Conservation (phyloP, 2,329 filamentous ascomycete species). For the Curvularia sp. region DNA sequence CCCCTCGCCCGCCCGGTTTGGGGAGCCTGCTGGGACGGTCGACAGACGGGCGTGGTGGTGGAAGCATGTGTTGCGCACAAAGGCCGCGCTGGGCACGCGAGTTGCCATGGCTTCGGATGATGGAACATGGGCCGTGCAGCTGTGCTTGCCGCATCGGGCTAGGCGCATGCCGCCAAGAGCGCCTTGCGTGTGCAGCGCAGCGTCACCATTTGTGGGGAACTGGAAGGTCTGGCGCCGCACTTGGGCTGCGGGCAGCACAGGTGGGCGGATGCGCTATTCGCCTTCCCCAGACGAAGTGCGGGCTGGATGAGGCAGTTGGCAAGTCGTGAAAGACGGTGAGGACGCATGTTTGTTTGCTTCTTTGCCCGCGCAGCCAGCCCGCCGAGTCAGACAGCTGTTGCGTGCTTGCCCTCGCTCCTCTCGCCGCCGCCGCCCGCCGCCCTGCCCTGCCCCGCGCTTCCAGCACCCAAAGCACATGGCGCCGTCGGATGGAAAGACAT, state of each 20-base stretch:
- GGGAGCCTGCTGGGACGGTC: too few relatives aligned
- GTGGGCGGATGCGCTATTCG: slow-evolving; percentile 40
- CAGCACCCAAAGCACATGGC: slow-evolving; percentile 14
- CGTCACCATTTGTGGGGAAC: slow-evolving; percentile 48
- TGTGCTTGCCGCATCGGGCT: slow-evolving; percentile 29
- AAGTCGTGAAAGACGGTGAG: slow-evolving; percentile 27
- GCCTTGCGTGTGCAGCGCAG: slow-evolving; percentile 32
- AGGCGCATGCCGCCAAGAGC: slow-evolving; percentile 31
- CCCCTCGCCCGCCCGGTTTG: too few relatives aligned
- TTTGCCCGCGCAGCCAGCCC: slow-evolving; percentile 14
- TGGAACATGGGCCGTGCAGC: slow-evolving; percentile 33
- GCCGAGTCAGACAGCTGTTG: slow-evolving; percentile 17
- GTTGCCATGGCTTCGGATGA: slow-evolving; percentile 34
- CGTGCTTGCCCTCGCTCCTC: slow-evolving; percentile 11
- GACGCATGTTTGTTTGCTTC: slow-evolving; percentile 31
- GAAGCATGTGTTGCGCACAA: slow-evolving; percentile 5
- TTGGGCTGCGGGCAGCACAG: slow-evolving; percentile 29
- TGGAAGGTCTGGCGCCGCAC: slow-evolving; percentile 33
- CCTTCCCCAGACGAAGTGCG: slow-evolving; percentile 36
- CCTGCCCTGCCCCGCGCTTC: background rate
- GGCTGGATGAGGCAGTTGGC: slow-evolving; percentile 32
- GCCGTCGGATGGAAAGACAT: slow-evolving; percentile 13
- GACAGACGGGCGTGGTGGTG: too few relatives aligned
- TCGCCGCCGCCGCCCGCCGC: slow-evolving; percentile 17
- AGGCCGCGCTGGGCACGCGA: slow-evolving; percentile 42